Conservation (phyloP, 257 asterid genomes). For the Solanum lycopersicoides region DNA sequence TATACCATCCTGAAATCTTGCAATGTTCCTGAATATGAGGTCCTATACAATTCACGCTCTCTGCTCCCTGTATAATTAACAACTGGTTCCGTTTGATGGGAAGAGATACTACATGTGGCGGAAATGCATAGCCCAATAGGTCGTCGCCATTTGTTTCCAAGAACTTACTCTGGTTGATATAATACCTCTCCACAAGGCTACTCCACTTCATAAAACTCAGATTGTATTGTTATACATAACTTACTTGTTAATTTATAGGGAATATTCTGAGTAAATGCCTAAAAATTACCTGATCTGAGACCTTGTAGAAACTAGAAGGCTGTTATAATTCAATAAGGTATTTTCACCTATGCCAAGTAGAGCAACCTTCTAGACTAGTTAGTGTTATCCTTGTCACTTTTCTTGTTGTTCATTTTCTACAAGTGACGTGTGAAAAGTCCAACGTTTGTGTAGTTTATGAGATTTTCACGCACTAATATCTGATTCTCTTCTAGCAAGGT, state of each 20-base stretch:
- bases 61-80: neutral
- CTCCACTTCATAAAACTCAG: neutral
- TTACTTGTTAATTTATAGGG: neutral
- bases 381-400: neutral
- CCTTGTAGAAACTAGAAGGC: neutral
- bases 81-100: neutral
- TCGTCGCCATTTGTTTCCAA: neutral
- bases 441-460: neutral
- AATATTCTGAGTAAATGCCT: neutral
- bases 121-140: neutral
- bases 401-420: neutral
- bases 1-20: neutral
- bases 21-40: neutral
- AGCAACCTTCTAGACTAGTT: neutral
- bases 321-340: neutral
- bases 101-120: neutral
- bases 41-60: neutral
- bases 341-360: neutral
- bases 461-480: neutral
- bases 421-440: neutral
- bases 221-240: neutral
- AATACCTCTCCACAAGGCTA: neutral
- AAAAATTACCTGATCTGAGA: neutral
- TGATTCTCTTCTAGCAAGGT: neutral
- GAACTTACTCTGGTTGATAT: neutral